These are phyloP conservation scores for Termitomyces sp. DNA, from an alignment of 768 basidiomycete species.

Conservation along the genomic window DNA sequence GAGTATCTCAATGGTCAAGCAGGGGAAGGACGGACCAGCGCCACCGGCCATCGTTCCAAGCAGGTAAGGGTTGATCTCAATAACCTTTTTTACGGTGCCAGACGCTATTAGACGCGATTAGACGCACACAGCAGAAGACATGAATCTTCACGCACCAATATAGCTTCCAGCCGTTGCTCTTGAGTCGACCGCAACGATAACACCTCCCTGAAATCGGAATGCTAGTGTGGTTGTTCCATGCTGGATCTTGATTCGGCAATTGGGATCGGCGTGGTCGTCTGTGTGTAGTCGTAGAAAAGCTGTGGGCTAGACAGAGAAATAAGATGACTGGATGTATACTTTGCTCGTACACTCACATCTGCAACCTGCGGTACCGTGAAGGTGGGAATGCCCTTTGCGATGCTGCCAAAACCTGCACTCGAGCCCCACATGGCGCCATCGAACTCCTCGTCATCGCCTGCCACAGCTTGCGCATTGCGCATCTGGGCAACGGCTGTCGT, in stretches of 20 bases:
- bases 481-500: constrained; percentile 47
- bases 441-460: constrained; percentile 60
- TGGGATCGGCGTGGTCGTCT: constrained; percentile 91
- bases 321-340: constrained; percentile 2
- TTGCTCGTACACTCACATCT: constrained; percentile 52
- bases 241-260: constrained; percentile 95
- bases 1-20: not conserved
- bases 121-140: not conserved
- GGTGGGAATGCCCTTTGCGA: constrained; percentile 65
- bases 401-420: constrained; percentile 72
- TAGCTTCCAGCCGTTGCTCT: constrained; percentile 97
- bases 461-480: constrained; percentile 41
- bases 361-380: constrained; percentile 72
- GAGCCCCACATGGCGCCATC: constrained; percentile 81
- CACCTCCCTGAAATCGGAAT: constrained; percentile 94
- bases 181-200: constrained; percentile 99
- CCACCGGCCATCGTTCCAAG: constrained; percentile 99
- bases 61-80: constrained; percentile 98
- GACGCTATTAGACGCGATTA: constrained; percentile 53
- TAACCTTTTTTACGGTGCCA: constrained; percentile 98
- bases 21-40: constrained; percentile 59
- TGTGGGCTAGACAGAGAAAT: constrained; percentile 57
- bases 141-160: constrained; percentile 60
- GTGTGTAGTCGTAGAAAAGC: constrained; percentile 92
- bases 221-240: constrained; percentile 99